phyloP scores from a whole-genome alignment of 352 stramenopile species.

The Phytophthora sojae region DNA sequence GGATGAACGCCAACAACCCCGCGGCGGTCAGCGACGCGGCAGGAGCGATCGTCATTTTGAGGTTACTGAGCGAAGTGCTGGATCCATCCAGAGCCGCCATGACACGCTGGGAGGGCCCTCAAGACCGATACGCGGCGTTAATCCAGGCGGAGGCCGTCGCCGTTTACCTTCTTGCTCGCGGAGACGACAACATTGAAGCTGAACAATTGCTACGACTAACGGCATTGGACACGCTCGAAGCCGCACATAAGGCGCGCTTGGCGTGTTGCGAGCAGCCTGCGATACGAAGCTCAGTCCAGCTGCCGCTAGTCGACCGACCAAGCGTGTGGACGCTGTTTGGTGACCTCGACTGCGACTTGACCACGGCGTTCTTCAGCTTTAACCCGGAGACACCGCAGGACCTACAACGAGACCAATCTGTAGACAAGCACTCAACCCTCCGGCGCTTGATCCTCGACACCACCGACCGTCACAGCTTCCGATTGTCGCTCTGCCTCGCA shows the following conservation, averaged over 20 bases:
- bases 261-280: constrained; percentile 9
- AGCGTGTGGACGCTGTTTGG: constrained; percentile 38
- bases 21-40: constrained; percentile 22
- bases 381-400: not conserved
- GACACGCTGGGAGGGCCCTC: constrained; percentile 46
- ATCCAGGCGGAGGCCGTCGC: constrained; percentile 68
- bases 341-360: constrained; percentile 38
- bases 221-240: constrained; percentile 43
- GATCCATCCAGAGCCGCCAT: constrained; percentile 17
- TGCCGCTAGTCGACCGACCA: constrained; percentile 21
- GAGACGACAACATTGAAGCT: constrained; percentile 44
- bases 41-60: constrained; percentile 36
- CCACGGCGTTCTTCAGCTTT: constrained; percentile 44
- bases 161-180: constrained; percentile 62
- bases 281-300: constrained; percentile 11
- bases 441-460: constrained; percentile 21
- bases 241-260: constrained; percentile 30
- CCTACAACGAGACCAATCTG: not conserved
- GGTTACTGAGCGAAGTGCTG: constrained; percentile 51
- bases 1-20: constrained; percentile 45
- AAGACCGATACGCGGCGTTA: constrained; percentile 53
- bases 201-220: constrained; percentile 37
- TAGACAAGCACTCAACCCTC: constrained; percentile 9
- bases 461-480: constrained; percentile 48
- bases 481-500: constrained; percentile 61